Evolutionary conservation across 176 grass and related monocot genomes (phyloP), one percentile per base, ranked within the genome.

Genomic region (Dactylis glomerata): DNA sequence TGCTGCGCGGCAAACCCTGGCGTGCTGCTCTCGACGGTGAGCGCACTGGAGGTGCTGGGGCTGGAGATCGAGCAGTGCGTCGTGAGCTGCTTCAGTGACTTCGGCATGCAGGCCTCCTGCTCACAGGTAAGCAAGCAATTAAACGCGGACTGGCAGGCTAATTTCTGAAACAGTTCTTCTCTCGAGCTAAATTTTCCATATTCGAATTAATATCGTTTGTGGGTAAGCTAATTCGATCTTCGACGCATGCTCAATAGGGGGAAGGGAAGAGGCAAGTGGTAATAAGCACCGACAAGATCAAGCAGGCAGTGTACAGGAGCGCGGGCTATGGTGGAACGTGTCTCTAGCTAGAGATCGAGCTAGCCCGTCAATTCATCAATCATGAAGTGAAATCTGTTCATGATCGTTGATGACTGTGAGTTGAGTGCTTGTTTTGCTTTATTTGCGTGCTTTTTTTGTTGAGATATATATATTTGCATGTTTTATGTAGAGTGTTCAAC

Each of bases 1-100:
- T 92, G 85, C 79, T 90, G 87, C 46, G 41, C 85, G n/a, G 46
- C 85, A 4, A 95, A 83, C 82, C 89, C 92, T 1, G 87, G 85
- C 9, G 75, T 73, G 69, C 80, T 95, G 13, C 41, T 92, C 40
- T 95, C 87, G 8, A 88, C 73, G 64, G 77, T 95, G 27, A 88
- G 40, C 73, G 73, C 84, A 31, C 58, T 95, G 34, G 90, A 92
- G 37, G 81, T 44, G 75, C 73, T 92, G n/a, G 90, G 90, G 3
- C 58, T 92, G 68, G 87, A 86, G 68, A 95, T 95, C 20, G 73
- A 92, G 59, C 92, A 92, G 64, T 94, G 92, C 88, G 87, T 80
- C 10, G 81, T 87, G 28, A 92, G 87, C 84, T 94, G 87, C 89
- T 94, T 94, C 89, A 82, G 72, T 85, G 92, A 94, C 80, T 92